Evolutionary conservation across 2,329 filamentous ascomycete species (phyloP), one percentile per base, ranked within the genome.

Genomic region (Anisogramma anomala): DNA sequence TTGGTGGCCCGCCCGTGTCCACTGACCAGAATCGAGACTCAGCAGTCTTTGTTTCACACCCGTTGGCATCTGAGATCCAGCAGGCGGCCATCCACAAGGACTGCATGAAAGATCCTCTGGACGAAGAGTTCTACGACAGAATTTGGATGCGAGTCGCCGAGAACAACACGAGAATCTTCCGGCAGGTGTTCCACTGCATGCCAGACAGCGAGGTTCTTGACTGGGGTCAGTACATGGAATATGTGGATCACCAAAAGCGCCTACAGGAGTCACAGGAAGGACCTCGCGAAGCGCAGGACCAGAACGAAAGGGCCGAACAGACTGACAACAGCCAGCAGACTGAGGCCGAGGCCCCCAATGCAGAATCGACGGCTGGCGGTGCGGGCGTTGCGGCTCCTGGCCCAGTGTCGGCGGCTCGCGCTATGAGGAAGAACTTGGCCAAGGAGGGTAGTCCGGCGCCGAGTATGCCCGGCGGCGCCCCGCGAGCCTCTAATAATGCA

Each of bases 111-210:
- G 91, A 98, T 60, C 91, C 93, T 0, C 64, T 98, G 30, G 79
- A 81, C 43, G 73, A 85, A 40, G 66, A 72, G 1, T 98, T 98
- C 61, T 84, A 85, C 57, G 76, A 91, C 33, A 84, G 94, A 48
- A 79, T 85, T 2, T 98, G 93, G 93, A 79, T 82, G 49, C 72
- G 78, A 14, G 79, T 87, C 39, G 91, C 91, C 1, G 79, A 83
- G 48, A 96, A 96, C 66, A 98, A 98, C 58, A 98, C 91, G 3
- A 89, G 87, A 57, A 74, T 98, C 35, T 98, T 84, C 64, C 82
- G 91, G 23, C 78, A 83, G 47, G 89, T 98, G 7, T 98, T 98
- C 67, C 79, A 88, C 34, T 95, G 88, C 61, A 93, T 94, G 84
- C 91, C 91, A 1, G 91, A 98, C 58, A 95, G 80, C 38, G 86